Base-by-base conservation (phyloP, 257 asterid genomes). In the Ophiorrhiza pumila region DNA sequence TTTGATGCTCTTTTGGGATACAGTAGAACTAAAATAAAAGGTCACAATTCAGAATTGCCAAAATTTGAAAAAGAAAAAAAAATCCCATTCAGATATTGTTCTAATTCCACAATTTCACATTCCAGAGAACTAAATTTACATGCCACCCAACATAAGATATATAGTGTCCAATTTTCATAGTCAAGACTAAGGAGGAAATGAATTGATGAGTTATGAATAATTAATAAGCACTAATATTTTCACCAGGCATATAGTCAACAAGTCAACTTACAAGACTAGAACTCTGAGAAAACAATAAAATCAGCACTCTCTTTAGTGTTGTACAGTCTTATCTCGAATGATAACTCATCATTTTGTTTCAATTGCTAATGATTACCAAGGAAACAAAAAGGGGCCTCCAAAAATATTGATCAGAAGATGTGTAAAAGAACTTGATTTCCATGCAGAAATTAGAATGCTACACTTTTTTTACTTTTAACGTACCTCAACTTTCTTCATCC, bases 401-500 rank as follows among this genome's bases (percentile, higher is more conserved):
- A 8, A 25, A n/a, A n/a, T n/a, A 29, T 2, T 56, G 35, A 20
- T 25, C 2, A 3, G 20, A 25, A 56, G 7, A 23, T 4, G 11
- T 55, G 60, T 23, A 23, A 9, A 57, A 57, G 13, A 22, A 61
- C n/a, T 49, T 35, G n/a, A 52, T 4, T 69, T 52, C 23, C 74
- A 53, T 69, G 65, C 65, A 39, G 74, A 37, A 25, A 69, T 53
- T 69, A 35, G 32, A 11, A 32, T 15, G 3, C 43, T 27, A 29
- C 23, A 25, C 5, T 59, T 39, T 17, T 22, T n/a, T 55, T 32
- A 4, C 7, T 55, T 0, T 29, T 13, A 2, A 72, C 77, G n/a
- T 84, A 94, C 99, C 97, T 94, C 98, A 69, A 90, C 78, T 85
- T 94, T 94, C 91, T 94, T 94, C 96, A 94, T 94, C 96, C 90